These are phyloP conservation scores for Claviceps sp. DNA, from an alignment of 2,329 filamentous ascomycete genomes.

Conservation along the genomic window DNA sequence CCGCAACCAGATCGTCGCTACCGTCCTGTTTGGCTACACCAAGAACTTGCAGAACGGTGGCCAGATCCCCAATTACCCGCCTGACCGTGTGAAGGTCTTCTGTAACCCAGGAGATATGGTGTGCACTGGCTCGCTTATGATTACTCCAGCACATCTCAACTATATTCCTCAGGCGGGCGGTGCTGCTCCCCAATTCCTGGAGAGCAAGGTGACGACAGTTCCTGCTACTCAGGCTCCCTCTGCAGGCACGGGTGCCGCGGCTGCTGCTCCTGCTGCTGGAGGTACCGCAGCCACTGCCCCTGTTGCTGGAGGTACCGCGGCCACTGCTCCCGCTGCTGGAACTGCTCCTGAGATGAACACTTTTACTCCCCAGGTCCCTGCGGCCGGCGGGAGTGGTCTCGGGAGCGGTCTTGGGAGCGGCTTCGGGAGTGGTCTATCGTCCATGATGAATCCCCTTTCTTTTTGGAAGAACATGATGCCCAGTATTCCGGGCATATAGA, in stretches of 20 bases:
- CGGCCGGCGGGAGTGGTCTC: not conserved
- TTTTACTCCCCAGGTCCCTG: not conserved
- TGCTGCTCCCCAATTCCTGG: slow-evolving; percentile 13
- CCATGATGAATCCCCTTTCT: not conserved
- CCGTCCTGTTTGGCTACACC: slow-evolving; percentile 27
- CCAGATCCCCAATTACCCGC: slow-evolving; percentile 24
- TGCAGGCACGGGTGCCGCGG: not conserved
- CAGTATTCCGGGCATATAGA: not conserved
- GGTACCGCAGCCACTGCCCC: no score
- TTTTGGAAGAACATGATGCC: not conserved
- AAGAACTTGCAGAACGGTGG: slow-evolving; percentile 28
- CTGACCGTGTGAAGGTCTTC: slow-evolving; percentile 22
- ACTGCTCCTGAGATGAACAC: not conserved
- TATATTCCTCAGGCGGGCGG: slow-evolving; percentile 13
- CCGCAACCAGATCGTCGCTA: slow-evolving; percentile 22
- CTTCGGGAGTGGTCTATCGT: not conserved
- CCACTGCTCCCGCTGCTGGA: not conserved
- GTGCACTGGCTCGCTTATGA: slow-evolving; percentile 23
- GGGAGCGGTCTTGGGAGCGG: no score
- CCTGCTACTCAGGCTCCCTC: not conserved
- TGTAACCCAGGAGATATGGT: slow-evolving; percentile 23
- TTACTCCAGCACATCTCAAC: slow-evolving; percentile 20
- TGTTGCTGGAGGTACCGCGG: no score
- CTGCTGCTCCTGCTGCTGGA: not conserved
- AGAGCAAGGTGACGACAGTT: not conserved